Percentiles rank a stretch among this genome's conserved stretches.
Conservation (phyloP, 805 yeast genomes). For the Hanseniaspora guilliermondii region DNA sequence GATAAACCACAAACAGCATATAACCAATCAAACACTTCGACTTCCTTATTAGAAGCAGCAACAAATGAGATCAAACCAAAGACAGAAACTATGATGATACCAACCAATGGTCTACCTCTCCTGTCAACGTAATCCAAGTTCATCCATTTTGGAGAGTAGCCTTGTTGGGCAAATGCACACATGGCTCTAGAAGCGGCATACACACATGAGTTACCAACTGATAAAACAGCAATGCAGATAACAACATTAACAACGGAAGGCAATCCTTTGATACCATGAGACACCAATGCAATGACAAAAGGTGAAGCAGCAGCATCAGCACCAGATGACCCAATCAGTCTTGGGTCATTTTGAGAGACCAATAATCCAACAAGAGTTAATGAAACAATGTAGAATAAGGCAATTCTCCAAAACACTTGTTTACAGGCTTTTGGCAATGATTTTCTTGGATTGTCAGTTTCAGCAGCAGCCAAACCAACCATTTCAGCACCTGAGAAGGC, state of each 20-base stretch:
- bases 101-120: constrained; percentile 54
- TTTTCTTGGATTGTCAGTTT: constrained; percentile 36
- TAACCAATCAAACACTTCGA: constrained; percentile 51
- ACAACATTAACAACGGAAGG: constrained; percentile 59
- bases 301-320: constrained; percentile 62
- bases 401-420: constrained; percentile 46
- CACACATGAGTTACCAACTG: constrained; percentile 62
- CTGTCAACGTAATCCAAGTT: constrained; percentile 49
- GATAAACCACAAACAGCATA: constrained; percentile 51
- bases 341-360: constrained; percentile 35
- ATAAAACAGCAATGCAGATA: constrained; percentile 50
- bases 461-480: constrained; percentile 42
- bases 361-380: constrained; percentile 35
- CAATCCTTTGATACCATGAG: constrained; percentile 52
- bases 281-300: too few relatives aligned
- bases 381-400: constrained; percentile 36
- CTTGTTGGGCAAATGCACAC: constrained; percentile 50
- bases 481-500: constrained; percentile 45
- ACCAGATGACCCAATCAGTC: constrained; percentile 37
- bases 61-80: constrained; percentile 50
- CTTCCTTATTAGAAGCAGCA: constrained; percentile 41
- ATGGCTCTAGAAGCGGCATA: constrained; percentile 58
- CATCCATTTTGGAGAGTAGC: constrained; percentile 40
- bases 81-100: constrained; percentile 37
- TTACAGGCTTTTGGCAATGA: constrained; percentile 41